A percentile compares a stretch with the other conserved stretches of the same genome.
Conservation (phyloP, 805 yeast species). For the Wickerhamiella azymoides region DNA sequence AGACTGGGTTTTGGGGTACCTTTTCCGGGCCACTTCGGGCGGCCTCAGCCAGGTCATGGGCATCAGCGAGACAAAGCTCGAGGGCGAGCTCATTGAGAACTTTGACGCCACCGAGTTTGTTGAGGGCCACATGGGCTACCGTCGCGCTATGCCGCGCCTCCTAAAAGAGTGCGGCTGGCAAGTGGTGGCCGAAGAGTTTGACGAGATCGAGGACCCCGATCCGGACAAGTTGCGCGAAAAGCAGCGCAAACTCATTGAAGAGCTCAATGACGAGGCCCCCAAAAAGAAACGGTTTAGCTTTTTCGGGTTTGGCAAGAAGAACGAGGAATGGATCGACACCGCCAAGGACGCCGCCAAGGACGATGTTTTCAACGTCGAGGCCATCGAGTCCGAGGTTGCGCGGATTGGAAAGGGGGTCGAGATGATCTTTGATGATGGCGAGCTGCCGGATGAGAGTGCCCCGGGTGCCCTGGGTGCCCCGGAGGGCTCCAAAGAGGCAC, state of each 20-base stretch:
- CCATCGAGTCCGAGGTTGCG: constrained; percentile 26
- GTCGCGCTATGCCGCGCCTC: constrained; percentile 81
- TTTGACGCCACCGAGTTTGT: constrained; percentile 76
- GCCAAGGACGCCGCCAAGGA: constrained; percentile 26
- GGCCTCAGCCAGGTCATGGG: constrained; percentile 90
- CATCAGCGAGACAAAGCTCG: constrained; percentile 46
- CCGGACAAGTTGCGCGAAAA: constrained; percentile 66
- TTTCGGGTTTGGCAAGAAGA: constrained; percentile 27
- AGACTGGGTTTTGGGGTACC: constrained; percentile 92
- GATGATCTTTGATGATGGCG: constrained; percentile 18
- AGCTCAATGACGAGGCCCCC: constrained; percentile 32
- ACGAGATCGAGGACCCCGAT: constrained; percentile 92
- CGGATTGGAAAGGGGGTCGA: constrained; percentile 19
- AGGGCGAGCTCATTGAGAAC: constrained; percentile 42
- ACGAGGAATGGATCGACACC: constrained; percentile 45
- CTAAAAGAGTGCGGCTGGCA: constrained; percentile 59
- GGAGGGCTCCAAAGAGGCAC: background rate
- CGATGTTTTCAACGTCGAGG: constrained; percentile 28
- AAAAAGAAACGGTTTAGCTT: constrained; percentile 23
- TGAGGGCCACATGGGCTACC: constrained; percentile 95
- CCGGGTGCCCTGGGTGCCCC: background rate
- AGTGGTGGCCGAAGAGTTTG: constrained; percentile 77
- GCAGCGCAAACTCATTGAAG: constrained; percentile 66
- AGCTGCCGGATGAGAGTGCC: background rate
- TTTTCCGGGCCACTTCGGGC: constrained; percentile 91